Base-by-base conservation (phyloP, 2,329 filamentous ascomycete genomes). In the Pseudogymnoascus sp. region DNA sequence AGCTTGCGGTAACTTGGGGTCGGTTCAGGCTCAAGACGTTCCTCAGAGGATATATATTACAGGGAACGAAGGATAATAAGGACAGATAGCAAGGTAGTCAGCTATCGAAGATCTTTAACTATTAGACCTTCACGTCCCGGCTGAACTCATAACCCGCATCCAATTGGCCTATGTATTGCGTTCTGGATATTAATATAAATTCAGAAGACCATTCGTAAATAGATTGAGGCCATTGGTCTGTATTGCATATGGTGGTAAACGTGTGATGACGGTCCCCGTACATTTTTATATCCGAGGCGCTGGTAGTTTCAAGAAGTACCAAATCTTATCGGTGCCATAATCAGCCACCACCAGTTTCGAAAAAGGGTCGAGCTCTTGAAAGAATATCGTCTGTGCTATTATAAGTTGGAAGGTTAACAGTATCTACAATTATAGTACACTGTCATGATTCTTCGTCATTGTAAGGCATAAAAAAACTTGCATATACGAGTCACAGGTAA, bases 141-240 rank as follows among this genome's bases (percentile, higher is more conserved):
- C 21, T 60, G 59, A 44, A 60, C 28, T 44, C 21, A 28, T 25
- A 44, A 23, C 23, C 21, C 33, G n/a, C 59, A 14, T 38, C 25
- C 35, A 60, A 44, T 38, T 38, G 33, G 59, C 14, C 33, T 38
- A 38, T 28, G 12, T 1, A 2, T 44, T 60, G 35, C 25, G 33
- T 21, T 60, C 35, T 56, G 16, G 28, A 56, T 56, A 56, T 56
- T 56, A 56, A 56, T 56, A 56, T 56, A 56, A 21, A 11, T 35
- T 56, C 28, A 56, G 50, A 56, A 11, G 50, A 31, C 47, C 5
- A 33, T 56, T 56, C 11, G 50, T 56, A 56, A 56, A 33, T 56
- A 5, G 28, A 35, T 56, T 56, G 50, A 33, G 21, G 50, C 28
- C 50, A 56, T 56, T 56, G 50, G 50, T 56, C 28, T 33, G 50